Conservation (phyloP, 257 asterid species). For the Lycium ferocissimum region DNA sequence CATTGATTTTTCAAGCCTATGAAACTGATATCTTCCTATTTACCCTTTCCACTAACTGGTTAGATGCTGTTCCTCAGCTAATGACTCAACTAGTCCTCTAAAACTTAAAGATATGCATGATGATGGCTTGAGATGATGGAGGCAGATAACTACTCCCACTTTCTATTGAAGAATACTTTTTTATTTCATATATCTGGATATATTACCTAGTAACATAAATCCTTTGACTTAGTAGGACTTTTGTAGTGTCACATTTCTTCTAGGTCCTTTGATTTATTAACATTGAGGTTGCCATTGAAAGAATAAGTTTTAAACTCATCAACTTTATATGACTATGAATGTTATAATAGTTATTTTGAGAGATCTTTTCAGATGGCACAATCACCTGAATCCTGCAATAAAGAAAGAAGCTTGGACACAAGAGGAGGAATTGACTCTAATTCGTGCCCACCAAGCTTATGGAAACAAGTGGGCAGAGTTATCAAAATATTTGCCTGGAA, state of each 20-base stretch:
- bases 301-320: neutral
- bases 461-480: conserved; percentile 99
- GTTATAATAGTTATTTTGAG: neutral
- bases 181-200: neutral
- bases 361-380: conserved; percentile 79
- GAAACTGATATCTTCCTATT: neutral
- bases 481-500: conserved; percentile 87
- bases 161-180: neutral
- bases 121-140: neutral
- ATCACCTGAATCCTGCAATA: conserved; percentile 91
- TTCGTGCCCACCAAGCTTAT: conserved; percentile 78
- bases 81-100: neutral
- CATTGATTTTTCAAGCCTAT: conserved; percentile 9
- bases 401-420: conserved; percentile 96
- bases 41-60: neutral
- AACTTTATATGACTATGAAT: neutral
- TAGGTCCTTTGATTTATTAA: neutral
- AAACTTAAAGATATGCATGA: neutral
- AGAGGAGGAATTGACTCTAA: conserved; percentile 88
- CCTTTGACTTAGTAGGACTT: neutral
- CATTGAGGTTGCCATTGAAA: neutral
- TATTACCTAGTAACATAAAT: neutral
- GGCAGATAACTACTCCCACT: neutral
- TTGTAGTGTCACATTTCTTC: neutral
- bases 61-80: neutral